phyloP scores from a whole-genome alignment of 2,329 filamentous ascomycete genomes.

The Aspergillus glaucus region DNA sequence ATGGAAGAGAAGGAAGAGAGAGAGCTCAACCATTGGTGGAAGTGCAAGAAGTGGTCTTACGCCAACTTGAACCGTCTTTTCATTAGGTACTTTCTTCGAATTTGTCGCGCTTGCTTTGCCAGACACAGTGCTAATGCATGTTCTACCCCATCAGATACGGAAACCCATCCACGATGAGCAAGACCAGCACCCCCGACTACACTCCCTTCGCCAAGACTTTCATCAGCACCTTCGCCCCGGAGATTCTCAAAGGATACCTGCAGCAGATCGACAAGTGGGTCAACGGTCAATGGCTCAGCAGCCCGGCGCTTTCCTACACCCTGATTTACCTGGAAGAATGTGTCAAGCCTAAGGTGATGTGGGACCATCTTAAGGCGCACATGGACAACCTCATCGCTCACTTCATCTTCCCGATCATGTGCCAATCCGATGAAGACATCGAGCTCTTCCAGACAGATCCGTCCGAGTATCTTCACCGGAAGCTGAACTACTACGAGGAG shows the following conservation, averaged over 20 bases:
- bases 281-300: slow-evolving; percentile 90
- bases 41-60: slow-evolving; percentile 99
- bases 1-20: slow-evolving; percentile 74
- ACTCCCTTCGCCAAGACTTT: slow-evolving; percentile 83
- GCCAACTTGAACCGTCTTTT: slow-evolving; percentile 95
- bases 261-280: slow-evolving; percentile 97
- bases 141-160: slow-evolving; percentile 61
- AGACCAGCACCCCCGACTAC: slow-evolving; percentile 69
- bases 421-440: slow-evolving; percentile 83
- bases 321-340: slow-evolving; percentile 95
- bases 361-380: slow-evolving; percentile 87
- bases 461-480: slow-evolving; percentile 92
- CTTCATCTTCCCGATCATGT: slow-evolving; percentile 91
- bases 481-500: slow-evolving; percentile 97
- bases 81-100: slow-evolving; percentile 59
- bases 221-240: slow-evolving; percentile 82
- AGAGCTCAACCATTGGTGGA: slow-evolving; percentile 97
- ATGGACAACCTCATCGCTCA: slow-evolving; percentile 90
- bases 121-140: slow-evolving; percentile 3
- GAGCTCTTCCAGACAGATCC: slow-evolving; percentile 92
- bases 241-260: slow-evolving; percentile 93
- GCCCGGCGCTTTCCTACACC: slow-evolving; percentile 86
- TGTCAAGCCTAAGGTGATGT: slow-evolving; percentile 95
- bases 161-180: slow-evolving; percentile 69
- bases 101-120: neutral